A percentile compares a stretch with the other conserved stretches of the same genome.
These are phyloP conservation scores for Tephrocybe sp. DNA, from an alignment of 768 basidiomycete species.

Conservation along the genomic window DNA sequence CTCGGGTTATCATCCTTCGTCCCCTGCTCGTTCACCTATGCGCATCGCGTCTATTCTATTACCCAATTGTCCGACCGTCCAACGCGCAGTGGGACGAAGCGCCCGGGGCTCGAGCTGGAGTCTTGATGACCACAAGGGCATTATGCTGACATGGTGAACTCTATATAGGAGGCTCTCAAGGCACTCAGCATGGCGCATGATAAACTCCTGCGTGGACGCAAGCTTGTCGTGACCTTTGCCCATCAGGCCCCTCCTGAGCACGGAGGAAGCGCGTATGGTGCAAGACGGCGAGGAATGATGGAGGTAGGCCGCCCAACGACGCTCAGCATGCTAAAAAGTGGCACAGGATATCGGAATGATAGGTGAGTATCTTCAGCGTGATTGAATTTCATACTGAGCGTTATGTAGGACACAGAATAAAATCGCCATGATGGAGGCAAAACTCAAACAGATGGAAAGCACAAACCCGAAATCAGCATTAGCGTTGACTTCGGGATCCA, in stretches of 20 bases:
- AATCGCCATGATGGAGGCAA: constrained; percentile 96
- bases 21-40: constrained; percentile 2
- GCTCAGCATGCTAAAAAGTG: constrained; percentile 83
- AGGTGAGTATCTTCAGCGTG: constrained; percentile 34
- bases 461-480: constrained; percentile 26
- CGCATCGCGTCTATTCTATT: constrained; percentile 1
- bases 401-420: constrained; percentile 72
- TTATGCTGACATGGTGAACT: constrained; percentile 13
- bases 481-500: constrained; percentile 3
- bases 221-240: constrained; percentile 88
- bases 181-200: constrained; percentile 75
- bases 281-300: constrained; percentile 42
- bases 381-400: neutral
- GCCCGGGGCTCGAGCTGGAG: constrained; percentile 19
- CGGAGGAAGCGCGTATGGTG: constrained; percentile 21
- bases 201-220: constrained; percentile 83
- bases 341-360: constrained; percentile 49
- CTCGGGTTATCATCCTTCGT: constrained; percentile 41
- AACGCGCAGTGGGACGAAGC: constrained; percentile 9
- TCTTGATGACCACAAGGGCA: neutral
- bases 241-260: constrained; percentile 71
- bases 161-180: constrained; percentile 77
- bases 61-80: constrained; percentile 1
- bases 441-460: constrained; percentile 76
- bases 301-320: constrained; percentile 79